A percentile compares a stretch with the other conserved stretches of the same genome.
These are phyloP conservation scores for Colletotrichum sp. DNA, from an alignment of 2,329 filamentous ascomycete genomes.

Conservation along the genomic window DNA sequence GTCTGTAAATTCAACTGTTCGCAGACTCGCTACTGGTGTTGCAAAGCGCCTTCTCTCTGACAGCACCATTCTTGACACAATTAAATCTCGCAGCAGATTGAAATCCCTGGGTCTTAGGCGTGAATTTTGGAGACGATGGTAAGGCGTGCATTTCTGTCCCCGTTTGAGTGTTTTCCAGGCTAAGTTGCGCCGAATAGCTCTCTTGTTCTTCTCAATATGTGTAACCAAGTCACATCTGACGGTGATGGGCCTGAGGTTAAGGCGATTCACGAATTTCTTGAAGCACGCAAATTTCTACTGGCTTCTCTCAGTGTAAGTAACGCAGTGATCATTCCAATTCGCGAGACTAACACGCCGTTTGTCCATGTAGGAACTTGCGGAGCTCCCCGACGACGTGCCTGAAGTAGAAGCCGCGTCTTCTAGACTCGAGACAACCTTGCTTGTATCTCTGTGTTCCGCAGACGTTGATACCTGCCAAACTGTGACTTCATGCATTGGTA, in stretches of 20 bases:
- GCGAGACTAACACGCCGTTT: neutral
- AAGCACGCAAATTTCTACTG: slow-evolving; percentile 58
- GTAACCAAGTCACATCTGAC: slow-evolving; percentile 50
- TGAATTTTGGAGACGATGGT: slow-evolving; percentile 61
- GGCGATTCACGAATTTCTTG: slow-evolving; percentile 60
- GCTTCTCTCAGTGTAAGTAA: slow-evolving; percentile 51
- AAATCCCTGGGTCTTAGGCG: slow-evolving; percentile 42
- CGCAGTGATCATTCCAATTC: neutral
- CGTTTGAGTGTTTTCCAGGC: neutral
- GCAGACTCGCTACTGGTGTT: slow-evolving; percentile 52
- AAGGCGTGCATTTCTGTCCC: neutral
- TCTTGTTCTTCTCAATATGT: slow-evolving; percentile 50
- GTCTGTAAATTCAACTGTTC: slow-evolving; percentile 54
- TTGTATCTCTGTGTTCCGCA: slow-evolving; percentile 69
- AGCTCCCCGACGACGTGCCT: slow-evolving; percentile 57
- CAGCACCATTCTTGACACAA: slow-evolving; percentile 36
- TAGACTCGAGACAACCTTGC: slow-evolving; percentile 65
- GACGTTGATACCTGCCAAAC: slow-evolving; percentile 70
- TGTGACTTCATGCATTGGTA: slow-evolving; percentile 65
- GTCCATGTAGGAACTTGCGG: slow-evolving; percentile 54
- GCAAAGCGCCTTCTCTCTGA: slow-evolving; percentile 53
- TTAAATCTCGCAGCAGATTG: slow-evolving; percentile 41
- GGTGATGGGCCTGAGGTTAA: slow-evolving; percentile 48
- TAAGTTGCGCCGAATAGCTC: slow-evolving; percentile 40
- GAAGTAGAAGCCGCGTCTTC: slow-evolving; percentile 59